Evolutionary conservation across 495 filamentous ascomycete genomes (phyloP).

Genomic region (Copromyces sp.): DNA sequence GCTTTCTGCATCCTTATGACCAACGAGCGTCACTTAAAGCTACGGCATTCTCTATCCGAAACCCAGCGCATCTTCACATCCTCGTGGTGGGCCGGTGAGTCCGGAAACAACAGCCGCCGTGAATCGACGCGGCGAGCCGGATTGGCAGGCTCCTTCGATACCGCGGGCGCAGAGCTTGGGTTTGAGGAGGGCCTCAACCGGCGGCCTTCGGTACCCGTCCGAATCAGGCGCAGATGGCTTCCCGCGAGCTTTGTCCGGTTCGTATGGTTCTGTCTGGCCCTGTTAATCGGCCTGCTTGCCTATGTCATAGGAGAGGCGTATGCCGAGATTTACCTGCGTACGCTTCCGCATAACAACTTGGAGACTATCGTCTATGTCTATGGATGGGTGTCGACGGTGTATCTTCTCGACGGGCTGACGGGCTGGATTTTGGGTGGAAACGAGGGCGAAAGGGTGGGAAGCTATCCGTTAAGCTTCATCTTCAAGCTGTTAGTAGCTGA

Average conservation of each 20-base stretch:
- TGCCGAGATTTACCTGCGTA: constrained; percentile 54
- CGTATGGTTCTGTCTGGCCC: constrained; percentile 54
- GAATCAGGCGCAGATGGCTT: constrained; percentile 40
- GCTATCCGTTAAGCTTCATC: constrained; percentile 52
- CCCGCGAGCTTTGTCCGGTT: constrained; percentile 54
- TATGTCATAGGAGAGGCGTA: constrained; percentile 58
- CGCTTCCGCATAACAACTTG: constrained; percentile 50
- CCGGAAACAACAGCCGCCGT: constrained; percentile 30
- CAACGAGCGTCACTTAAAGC: constrained; percentile 45
- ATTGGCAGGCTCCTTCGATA: constrained; percentile 18
- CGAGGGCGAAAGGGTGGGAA: constrained; percentile 50
- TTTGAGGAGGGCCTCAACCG: constrained; percentile 11
- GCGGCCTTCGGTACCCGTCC: constrained; percentile 17
- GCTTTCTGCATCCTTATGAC: constrained; percentile 50
- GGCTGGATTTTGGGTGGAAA: constrained; percentile 52
- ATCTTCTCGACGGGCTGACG: constrained; percentile 47
- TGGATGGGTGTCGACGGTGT: constrained; percentile 53
- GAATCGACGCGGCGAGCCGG: constrained; percentile 22
- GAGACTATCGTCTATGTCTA: constrained; percentile 58
- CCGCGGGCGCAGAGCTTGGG: constrained; percentile 17
- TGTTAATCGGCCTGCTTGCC: constrained; percentile 48
- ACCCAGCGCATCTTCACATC: constrained; percentile 54
- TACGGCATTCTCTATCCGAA: constrained; percentile 45
- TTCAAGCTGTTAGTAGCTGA: constrained; percentile 46
- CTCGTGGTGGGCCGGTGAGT: constrained; percentile 48